Evolutionary conservation across 345 rosid species (phyloP).

Genomic region (Reutealis trisperma): DNA sequence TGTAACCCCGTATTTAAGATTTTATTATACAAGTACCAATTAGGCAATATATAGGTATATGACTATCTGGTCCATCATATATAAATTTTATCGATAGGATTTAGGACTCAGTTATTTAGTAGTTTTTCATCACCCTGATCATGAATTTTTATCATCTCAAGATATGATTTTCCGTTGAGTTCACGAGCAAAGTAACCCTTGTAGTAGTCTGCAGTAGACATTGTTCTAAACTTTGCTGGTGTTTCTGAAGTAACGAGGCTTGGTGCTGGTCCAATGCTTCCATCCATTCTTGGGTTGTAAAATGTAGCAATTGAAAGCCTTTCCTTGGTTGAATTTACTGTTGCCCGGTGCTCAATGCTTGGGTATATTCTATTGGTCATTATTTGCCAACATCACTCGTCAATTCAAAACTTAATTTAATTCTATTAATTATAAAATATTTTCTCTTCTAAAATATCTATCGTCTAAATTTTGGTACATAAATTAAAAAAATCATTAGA

Average conservation of each 20-base stretch:
- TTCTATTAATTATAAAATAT: too few species aligned
- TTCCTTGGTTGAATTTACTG: conserved; percentile 14
- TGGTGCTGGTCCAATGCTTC: conserved; percentile 19
- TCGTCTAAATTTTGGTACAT: too few species aligned
- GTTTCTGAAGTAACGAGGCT: conserved; percentile 9
- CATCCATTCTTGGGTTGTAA: conserved; percentile 4
- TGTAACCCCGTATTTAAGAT: too few species aligned
- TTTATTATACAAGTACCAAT: too few species aligned
- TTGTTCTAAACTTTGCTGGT: conserved; percentile 16
- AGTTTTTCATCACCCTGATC: background rate
- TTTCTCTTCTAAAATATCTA: too few species aligned
- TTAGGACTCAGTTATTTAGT: background rate
- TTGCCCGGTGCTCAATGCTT: conserved; percentile 19
- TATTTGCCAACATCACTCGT: background rate
- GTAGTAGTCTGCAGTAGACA: background rate
- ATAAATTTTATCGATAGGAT: too few species aligned
- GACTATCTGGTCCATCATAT: too few species aligned
- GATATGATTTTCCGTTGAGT: conserved; percentile 21
- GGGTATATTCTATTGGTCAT: conserved; percentile 17
- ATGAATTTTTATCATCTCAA: conserved; percentile 14
- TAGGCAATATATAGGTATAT: too few species aligned
- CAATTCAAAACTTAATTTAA: too few species aligned
- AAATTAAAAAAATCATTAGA: too few species aligned
- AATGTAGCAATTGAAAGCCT: conserved; percentile 13
- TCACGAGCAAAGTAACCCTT: conserved; percentile 6